These are phyloP conservation scores for Flammula alnicola DNA, from an alignment of 1,284 basidiomycete species.

Conservation along the genomic window DNA sequence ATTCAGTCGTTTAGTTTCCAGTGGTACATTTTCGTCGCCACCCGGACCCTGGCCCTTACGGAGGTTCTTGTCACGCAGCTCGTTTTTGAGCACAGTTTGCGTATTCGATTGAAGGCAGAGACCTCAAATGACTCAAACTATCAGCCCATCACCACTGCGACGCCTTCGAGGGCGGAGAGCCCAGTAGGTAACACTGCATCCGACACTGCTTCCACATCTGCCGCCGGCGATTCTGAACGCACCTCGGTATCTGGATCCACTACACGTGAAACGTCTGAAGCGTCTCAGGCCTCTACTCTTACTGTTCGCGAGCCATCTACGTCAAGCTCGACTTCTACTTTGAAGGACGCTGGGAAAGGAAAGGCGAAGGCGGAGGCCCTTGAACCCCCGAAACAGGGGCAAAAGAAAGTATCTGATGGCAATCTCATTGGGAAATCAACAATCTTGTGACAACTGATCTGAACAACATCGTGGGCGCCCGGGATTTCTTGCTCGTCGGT, in stretches of 20 bases:
- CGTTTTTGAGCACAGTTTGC: conserved; percentile 13
- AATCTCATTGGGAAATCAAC: conserved; percentile 61
- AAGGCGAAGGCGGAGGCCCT: not conserved
- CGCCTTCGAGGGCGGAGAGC: not conserved
- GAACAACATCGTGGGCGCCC: conserved; percentile 44
- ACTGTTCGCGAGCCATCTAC: too few species aligned
- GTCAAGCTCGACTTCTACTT: conserved; percentile 3
- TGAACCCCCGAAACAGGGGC: not conserved
- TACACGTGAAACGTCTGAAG: too few species aligned
- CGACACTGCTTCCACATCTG: conserved; percentile 21
- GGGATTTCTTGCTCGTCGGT: conserved; percentile 42
- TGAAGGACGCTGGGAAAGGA: not conserved
- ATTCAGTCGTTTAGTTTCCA: conserved; percentile 41
- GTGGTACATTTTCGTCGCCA: conserved; percentile 49
- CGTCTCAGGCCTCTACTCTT: conserved; percentile 1
- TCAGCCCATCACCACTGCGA: not conserved
- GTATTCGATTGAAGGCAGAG: conserved; percentile 44
- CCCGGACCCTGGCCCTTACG: conserved; percentile 49
- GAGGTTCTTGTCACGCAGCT: conserved; percentile 48
- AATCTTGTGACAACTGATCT: conserved; percentile 56
- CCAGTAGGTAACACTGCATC: too few species aligned
- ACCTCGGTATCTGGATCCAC: too few species aligned
- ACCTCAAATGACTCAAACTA: conserved; percentile 1
- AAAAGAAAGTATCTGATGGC: conserved; percentile 18
- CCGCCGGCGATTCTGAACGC: conserved; percentile 1